Base-by-base conservation (phyloP, 192 early-diverging fungal genomes). In the Globomyces pollinis-pini region DNA sequence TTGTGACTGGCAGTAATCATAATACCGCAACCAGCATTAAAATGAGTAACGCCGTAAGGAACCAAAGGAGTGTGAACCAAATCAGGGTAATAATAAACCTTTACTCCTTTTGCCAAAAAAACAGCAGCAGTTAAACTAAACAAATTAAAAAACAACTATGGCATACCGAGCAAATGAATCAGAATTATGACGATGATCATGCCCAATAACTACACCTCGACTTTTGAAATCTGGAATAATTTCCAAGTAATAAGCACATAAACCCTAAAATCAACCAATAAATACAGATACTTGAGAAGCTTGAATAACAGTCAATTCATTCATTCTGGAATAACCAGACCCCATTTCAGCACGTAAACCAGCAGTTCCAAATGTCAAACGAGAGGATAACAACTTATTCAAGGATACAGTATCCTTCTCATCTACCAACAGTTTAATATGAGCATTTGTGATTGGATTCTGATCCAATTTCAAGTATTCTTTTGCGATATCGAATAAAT, bases 1-100 rank as follows among this genome's bases (percentile, higher is more conserved):
- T 94, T 94, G 70, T 85, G 65, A n/a, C 90, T 93, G 42, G 94
- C 94, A 5, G 94, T 97, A 53, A 97, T 86, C 94, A 97, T 97
- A 64, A 97, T 86, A 50, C 94, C 94, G 50, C 83, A 85, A 15
- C 84, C 77, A 1, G 88, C 86, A 3, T 70, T 67, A 24, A 87
- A 63, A 20, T 72, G 72, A 59, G 84, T 84, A 47, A 95, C 84
- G n/a, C 84, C 84, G 78, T 88, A 97, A 9, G 94, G 90, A 59
- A 90, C 88, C 71, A 88, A 66, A 13, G 94, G 94, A 1, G 94
- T 97, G 61, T 88, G 89, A 9, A 90, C 88, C 8, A 89, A 65
- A 20, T 69, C 66, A 24, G 73, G 73, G 63, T 83, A 93, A 36
- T 81, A 84, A 74, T 85, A 85, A 26, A 95, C 94, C 53, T 80